Evolutionary conservation across 148 eudicot genomes (phyloP), one percentile per base, ranked within the genome.

Genomic region (Camellia lanceoleosa): DNA sequence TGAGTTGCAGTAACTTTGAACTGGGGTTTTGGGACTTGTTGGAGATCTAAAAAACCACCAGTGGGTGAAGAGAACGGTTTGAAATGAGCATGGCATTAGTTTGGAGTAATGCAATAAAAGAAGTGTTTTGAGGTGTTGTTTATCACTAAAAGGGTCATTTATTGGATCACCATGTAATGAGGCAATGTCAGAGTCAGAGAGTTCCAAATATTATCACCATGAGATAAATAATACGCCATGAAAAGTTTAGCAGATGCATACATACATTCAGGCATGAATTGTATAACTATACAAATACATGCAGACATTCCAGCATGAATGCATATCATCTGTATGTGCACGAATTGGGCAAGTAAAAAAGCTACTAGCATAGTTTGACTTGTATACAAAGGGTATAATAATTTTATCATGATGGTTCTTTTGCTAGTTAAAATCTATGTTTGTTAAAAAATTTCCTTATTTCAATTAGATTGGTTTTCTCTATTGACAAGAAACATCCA

Each of bases 401-500:
- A 30, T 30, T 1, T 30, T 30, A 30, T 5, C 14, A 49, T 47
- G 12, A 2, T 76, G 6, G 19, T 7, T 63, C 71, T 65, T 49
- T 51, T 77, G 16, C 6, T 77, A 52, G 60, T 23, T 43, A 64
- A 64, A 30, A 23, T 77, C 43, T 11, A 14, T 66, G 13, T 65
- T 67, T 20, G 14, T 14, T 46, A 0, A 13, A 19, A 5, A 12
- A 4, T 5, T 66, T 67, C 52, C 15, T 5, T 78, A 7, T 19
- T 47, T 55, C 8, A 30, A 49, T 59, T 7, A 70, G 54, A 54
- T 59, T 74, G 15, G 23, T 61, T 51, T 30, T 3, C 68, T 78
- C 19, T 54, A 59, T 73, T 68, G 60, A 83, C 84, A 41, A 61
- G 61, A 30, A 62, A 44, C 72, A 47, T 20, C 52, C 49, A 6